These are phyloP conservation scores for Stentor roeselii DNA, from an alignment of 73 alveolate species.

Conservation along the genomic window DNA sequence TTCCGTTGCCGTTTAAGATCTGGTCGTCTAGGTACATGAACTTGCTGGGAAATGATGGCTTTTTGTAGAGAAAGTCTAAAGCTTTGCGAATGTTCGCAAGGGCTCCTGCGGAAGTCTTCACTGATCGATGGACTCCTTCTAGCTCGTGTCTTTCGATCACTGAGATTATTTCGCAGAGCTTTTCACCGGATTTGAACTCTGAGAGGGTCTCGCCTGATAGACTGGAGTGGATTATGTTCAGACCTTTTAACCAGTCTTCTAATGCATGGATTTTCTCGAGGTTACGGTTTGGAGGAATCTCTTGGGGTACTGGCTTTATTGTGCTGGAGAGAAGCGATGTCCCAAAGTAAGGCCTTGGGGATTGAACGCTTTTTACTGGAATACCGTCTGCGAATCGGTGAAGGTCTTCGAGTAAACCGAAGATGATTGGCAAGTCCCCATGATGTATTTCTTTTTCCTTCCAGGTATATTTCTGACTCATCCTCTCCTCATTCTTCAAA, in stretches of 20 bases:
- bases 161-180: background rate
- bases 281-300: background rate
- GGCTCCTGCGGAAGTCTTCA: conserved; percentile 17
- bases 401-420: conserved; percentile 11
- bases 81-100: conserved; percentile 13
- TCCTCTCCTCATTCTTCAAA: background rate
- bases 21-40: conserved; percentile 12
- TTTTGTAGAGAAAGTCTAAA: background rate
- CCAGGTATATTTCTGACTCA: conserved; percentile 7
- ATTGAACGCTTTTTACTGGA: background rate
- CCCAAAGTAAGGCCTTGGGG: background rate
- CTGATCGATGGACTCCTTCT: background rate
- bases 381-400: conserved; percentile 8
- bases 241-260: conserved; percentile 3
- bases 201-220: background rate
- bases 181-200: conserved; percentile 11
- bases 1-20: background rate
- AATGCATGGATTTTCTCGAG: background rate
- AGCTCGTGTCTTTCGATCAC: background rate
- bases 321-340: background rate
- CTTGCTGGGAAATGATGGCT: conserved; percentile 22
- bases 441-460: conserved; percentile 16
- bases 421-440: background rate
- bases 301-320: background rate
- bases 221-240: background rate